Evolutionary conservation across 768 basidiomycete species (phyloP), one percentile per base, ranked within the genome.

Genomic region (Lentinula boryana): DNA sequence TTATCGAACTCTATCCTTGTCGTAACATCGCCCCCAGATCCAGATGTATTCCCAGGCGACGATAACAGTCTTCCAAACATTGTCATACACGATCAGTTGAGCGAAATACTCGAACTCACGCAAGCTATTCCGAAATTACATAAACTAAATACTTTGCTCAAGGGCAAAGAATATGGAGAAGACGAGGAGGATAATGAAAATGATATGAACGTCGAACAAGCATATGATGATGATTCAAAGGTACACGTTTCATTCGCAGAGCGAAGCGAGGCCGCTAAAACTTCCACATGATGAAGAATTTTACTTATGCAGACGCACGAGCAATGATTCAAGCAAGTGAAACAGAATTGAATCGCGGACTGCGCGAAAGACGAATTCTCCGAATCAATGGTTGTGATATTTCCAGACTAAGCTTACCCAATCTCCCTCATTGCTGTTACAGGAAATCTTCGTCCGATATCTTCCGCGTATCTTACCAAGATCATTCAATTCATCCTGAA

Each of bases 1-100:
- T 76, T 97, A 51, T 97, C 95, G 16, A 98, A 98, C 71, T 88
- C 93, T 0, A 74, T 95, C 36, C 77, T 95, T 12, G 82, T 98
- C 48, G 78, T 90, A 62, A 85, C 86, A 2, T 76, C 85, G 16
- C 74, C 78, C 2, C 74, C 41, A 64, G 66, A 3, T 63, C 69
- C 48, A 63, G 57, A 53, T 27, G 65, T 70, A 32, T 60, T 67
- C n/a, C 64, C 70, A 2, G 69, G 74, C 18, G 76, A 81, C 49
- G 72, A 75, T 1, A 56, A 35, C 36, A 13, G 21, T 15, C 31
- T 52, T 33, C 50, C 53, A 40, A 23, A 36, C 13, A 76, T 91
- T 9, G 81, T 88, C 57, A 87, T 97, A 56, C 84, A 88, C 56
- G 91, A 94, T 64, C 87, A 88, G 65, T 75, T 94, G 35, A 87